Conservation (phyloP, 2,329 filamentous ascomycete genomes). For the Alternaria consortialis region DNA sequence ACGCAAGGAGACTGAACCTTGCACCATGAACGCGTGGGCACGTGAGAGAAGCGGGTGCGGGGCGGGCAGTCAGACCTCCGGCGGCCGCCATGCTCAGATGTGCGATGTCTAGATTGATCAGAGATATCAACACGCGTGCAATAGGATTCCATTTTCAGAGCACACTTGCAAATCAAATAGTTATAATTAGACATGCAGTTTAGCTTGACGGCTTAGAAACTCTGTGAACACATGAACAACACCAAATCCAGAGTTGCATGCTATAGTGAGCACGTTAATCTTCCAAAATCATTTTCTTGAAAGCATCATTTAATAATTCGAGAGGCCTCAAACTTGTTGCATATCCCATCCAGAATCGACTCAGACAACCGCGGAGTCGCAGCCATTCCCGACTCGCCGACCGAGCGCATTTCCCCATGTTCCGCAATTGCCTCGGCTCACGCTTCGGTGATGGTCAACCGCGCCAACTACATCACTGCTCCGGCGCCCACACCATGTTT, state of each 20-base stretch:
- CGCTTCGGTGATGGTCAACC: conserved; percentile 21
- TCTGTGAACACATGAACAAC: too few species aligned
- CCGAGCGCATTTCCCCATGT: conserved; percentile 19
- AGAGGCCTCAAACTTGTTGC: too few species aligned
- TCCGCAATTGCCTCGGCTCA: conserved; percentile 22
- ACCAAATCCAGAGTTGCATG: too few species aligned
- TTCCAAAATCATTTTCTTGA: background rate
- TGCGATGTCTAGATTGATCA: background rate
- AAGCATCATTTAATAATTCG: background rate
- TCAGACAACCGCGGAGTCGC: conserved; percentile 10
- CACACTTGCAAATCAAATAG: too few species aligned
- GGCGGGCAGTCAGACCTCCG: background rate
- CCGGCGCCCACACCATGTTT: conserved; percentile 24
- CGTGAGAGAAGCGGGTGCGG: conserved; percentile 7
- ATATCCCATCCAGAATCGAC: conserved; percentile 3
- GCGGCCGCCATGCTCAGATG: too few species aligned
- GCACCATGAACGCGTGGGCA: conserved; percentile 17
- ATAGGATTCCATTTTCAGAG: too few species aligned
- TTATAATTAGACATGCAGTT: too few species aligned
- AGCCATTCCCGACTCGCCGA: conserved; percentile 17
- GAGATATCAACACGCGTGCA: background rate
- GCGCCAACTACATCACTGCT: conserved; percentile 23
- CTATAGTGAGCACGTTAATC: background rate
- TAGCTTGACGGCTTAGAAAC: too few species aligned
- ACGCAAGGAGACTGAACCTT: conserved; percentile 4